Percentiles rank a stretch among this genome's conserved stretches.
These are phyloP conservation scores for Fusarium virguliforme DNA, from an alignment of 2,329 filamentous ascomycete genomes.

Conservation along the genomic window DNA sequence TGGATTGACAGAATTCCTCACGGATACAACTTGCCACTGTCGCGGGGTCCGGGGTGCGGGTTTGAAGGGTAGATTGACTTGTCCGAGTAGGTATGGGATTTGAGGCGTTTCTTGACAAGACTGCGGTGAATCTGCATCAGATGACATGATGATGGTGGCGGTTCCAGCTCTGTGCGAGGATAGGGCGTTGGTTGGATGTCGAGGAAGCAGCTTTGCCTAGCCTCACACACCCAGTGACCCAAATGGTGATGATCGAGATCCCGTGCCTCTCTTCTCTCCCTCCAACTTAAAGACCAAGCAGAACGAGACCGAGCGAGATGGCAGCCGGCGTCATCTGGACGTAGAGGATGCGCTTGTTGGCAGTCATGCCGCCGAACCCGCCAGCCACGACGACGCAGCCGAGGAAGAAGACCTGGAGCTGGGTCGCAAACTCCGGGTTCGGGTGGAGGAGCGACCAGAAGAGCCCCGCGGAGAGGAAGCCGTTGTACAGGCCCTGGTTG, in stretches of 20 bases:
- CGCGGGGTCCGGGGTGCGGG: neutral
- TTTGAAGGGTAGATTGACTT: neutral
- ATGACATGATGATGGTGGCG: neutral
- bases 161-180: neutral
- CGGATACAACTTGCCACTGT: neutral
- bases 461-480: slow-evolving; percentile 67
- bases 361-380: slow-evolving; percentile 62
- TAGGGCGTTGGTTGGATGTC: neutral
- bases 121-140: neutral
- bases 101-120: neutral
- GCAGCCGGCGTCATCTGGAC: slow-evolving; percentile 59
- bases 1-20: neutral
- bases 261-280: neutral
- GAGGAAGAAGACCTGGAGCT: slow-evolving; percentile 66
- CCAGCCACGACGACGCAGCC: slow-evolving; percentile 64
- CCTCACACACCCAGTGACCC: too few relatives aligned
- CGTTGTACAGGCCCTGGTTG: slow-evolving; percentile 70
- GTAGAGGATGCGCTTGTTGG: slow-evolving; percentile 60
- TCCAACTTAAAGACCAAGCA: slow-evolving; percentile 40
- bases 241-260: neutral
- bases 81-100: neutral
- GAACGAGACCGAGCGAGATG: slow-evolving; percentile 52
- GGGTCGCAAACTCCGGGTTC: slow-evolving; percentile 57
- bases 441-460: slow-evolving; percentile 66
- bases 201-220: neutral